These are phyloP conservation scores for Cinnamomum chago DNA, from an alignment of 164 flowering plant species.

Conservation along the genomic window DNA sequence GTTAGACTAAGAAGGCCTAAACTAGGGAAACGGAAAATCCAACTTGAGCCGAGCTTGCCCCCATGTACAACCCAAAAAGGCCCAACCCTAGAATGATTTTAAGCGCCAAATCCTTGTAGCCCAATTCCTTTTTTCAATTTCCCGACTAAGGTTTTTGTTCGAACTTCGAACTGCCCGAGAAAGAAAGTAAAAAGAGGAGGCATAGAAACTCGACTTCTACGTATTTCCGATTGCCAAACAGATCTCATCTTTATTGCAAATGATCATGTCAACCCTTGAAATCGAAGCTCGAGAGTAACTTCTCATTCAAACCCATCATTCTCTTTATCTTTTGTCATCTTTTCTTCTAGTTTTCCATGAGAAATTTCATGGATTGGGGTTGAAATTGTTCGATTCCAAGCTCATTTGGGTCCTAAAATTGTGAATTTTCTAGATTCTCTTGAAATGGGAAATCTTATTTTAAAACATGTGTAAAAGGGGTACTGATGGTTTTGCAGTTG, in stretches of 20 bases:
- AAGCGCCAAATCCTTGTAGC: no score
- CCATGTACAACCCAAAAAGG: no score
- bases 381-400: neutral
- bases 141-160: no score
- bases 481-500: neutral
- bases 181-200: no score
- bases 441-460: neutral
- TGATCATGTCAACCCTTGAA: conserved; percentile 66
- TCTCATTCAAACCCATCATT: neutral
- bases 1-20: no score
- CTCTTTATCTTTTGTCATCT: neutral
- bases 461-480: neutral
- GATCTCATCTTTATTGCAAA: neutral
- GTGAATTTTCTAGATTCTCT: neutral
- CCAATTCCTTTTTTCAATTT: no score
- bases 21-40: no score
- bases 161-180: no score
- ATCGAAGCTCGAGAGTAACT: conserved; percentile 93
- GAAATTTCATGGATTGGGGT: neutral
- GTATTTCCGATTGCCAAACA: no score
- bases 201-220: no score
- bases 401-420: neutral
- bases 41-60: no score
- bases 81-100: no score
- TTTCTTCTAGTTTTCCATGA: neutral